Evolutionary conservation across 305 asterid species (phyloP).

Genomic region (Fraxinus nigra): DNA sequence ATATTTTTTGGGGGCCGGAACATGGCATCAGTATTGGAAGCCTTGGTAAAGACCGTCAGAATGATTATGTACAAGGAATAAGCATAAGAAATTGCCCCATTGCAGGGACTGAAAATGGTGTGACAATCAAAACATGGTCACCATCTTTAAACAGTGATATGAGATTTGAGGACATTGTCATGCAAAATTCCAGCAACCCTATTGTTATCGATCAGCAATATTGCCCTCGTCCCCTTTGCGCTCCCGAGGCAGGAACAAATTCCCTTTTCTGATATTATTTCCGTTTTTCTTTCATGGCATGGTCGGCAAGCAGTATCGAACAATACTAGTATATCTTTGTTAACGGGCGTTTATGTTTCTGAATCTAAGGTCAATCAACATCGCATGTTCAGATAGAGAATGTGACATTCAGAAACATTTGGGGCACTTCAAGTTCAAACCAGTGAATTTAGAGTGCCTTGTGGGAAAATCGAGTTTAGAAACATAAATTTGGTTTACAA

Average conservation of each 20-base stretch:
- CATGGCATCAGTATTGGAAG: slow-evolving; percentile 71
- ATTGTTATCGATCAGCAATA: slow-evolving; percentile 61
- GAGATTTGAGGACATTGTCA: slow-evolving; percentile 31
- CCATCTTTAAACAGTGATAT: slow-evolving; percentile 41
- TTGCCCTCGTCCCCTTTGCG: slow-evolving; percentile 43
- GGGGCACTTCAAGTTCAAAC: slow-evolving; percentile 49
- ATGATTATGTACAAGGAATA: slow-evolving; percentile 45
- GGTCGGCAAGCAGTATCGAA: background rate
- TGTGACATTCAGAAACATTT: slow-evolving; percentile 60
- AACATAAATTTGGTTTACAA: slow-evolving; percentile 46
- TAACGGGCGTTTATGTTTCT: background rate
- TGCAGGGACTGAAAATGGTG: slow-evolving; percentile 51
- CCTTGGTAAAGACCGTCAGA: slow-evolving; percentile 42
- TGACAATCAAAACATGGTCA: slow-evolving; percentile 74
- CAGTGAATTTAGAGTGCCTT: slow-evolving; percentile 54
- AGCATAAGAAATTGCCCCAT: slow-evolving; percentile 46
- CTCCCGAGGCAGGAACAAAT: slow-evolving; percentile 19
- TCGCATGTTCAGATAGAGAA: slow-evolving; percentile 53
- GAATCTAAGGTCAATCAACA: slow-evolving; percentile 1
- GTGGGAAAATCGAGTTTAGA: slow-evolving; percentile 46
- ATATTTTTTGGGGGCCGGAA: slow-evolving; percentile 60
- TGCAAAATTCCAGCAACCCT: slow-evolving; percentile 50
- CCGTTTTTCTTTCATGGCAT: background rate
- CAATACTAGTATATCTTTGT: background rate
- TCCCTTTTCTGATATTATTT: background rate